Evolutionary conservation across 2,329 filamentous ascomycete genomes (phyloP).

Genomic region (Sclerotinia nivalis): DNA sequence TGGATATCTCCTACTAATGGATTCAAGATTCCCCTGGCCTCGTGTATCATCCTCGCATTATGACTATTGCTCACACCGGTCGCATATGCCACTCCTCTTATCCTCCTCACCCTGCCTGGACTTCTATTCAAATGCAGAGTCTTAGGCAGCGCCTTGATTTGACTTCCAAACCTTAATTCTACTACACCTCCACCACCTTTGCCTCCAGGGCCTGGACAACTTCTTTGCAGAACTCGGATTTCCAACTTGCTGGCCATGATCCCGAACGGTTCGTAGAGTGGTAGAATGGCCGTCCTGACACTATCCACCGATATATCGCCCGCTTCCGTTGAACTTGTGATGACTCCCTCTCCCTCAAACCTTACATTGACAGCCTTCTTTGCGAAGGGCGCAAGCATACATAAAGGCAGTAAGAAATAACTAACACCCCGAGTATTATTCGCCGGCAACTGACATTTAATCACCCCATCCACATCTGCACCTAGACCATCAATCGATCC

Average conservation of each 20-base stretch:
- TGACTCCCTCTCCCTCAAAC: conserved; percentile 87
- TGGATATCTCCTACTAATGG: conserved; percentile 85
- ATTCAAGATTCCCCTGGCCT: conserved; percentile 84
- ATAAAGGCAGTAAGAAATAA: conserved; percentile 89
- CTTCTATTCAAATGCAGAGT: conserved; percentile 84
- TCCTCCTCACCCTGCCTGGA: conserved; percentile 80
- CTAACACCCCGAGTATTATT: conserved; percentile 79
- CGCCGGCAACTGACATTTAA: conserved; percentile 77
- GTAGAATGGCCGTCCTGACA: conserved; percentile 88
- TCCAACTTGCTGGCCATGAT: conserved; percentile 80
- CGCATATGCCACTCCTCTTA: conserved; percentile 91
- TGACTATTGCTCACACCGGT: conserved; percentile 90
- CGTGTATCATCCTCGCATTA: conserved; percentile 93
- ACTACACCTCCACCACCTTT: conserved; percentile 85
- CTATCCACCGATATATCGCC: conserved; percentile 92
- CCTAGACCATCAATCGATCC: conserved; percentile 73
- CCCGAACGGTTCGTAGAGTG: conserved; percentile 86
- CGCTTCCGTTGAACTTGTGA: conserved; percentile 79
- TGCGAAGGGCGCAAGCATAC: conserved; percentile 87
- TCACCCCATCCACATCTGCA: conserved; percentile 62
- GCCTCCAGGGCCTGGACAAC: conserved; percentile 73
- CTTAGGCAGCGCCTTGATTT: conserved; percentile 82
- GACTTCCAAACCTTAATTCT: conserved; percentile 90
- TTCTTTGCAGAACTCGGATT: conserved; percentile 75
- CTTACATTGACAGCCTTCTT: conserved; percentile 89